These are phyloP conservation scores for Yamadazyma paraphyllophila DNA, from an alignment of 805 yeast genomes.

Conservation along the genomic window DNA sequence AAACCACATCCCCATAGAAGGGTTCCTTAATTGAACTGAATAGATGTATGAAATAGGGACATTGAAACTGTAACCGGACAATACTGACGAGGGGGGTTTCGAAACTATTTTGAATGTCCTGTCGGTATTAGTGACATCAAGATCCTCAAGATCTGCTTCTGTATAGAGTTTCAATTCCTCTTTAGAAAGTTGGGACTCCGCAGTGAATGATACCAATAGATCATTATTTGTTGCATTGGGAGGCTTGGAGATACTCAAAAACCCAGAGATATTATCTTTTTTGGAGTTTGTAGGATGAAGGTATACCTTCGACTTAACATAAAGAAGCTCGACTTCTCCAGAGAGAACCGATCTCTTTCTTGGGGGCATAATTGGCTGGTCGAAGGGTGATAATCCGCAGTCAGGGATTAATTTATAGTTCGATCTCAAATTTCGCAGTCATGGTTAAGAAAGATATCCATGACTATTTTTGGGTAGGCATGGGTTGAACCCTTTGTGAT, in stretches of 20 bases:
- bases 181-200: constrained; percentile 48
- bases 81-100: constrained; percentile 51
- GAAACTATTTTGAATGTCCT: constrained; percentile 30
- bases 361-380: constrained; percentile 6
- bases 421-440: neutral
- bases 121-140: constrained; percentile 6
- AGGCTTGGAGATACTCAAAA: constrained; percentile 61
- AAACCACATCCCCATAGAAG: constrained; percentile 86
- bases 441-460: neutral
- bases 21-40: constrained; percentile 80
- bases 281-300: constrained; percentile 78
- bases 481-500: no score
- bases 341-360: constrained; percentile 7
- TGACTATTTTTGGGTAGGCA: no score
- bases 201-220: constrained; percentile 64
- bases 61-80: constrained; percentile 68
- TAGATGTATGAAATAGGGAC: constrained; percentile 59
- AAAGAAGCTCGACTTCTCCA: constrained; percentile 47
- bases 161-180: constrained; percentile 48
- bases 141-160: constrained; percentile 47
- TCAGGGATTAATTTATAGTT: neutral
- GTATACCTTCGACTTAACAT: constrained; percentile 68
- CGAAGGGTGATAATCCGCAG: neutral
- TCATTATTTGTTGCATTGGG: constrained; percentile 51
- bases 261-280: constrained; percentile 79